Conservation (phyloP, 192 early-diverging fungal genomes). For the Backusella psychrophila region DNA sequence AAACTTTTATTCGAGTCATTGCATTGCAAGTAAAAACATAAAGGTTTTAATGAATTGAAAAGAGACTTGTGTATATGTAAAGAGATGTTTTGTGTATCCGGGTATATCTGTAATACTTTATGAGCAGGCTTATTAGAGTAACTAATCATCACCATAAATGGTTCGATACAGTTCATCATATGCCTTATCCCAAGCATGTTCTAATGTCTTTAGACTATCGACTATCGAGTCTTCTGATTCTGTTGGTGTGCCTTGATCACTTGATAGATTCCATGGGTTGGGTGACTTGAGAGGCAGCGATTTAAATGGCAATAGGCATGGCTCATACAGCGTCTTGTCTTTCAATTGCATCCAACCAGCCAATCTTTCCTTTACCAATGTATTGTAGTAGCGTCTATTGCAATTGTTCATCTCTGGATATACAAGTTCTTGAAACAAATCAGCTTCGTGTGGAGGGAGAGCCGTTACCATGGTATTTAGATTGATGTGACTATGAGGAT, state of each 20-base stretch:
- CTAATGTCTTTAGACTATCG: background rate
- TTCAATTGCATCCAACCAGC: background rate
- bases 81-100: too few species aligned
- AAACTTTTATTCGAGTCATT: too few species aligned
- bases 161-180: background rate
- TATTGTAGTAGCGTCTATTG: background rate
- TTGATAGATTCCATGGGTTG: background rate
- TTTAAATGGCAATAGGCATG: background rate
- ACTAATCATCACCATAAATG: background rate
- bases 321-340: background rate
- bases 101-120: too few species aligned
- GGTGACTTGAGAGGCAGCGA: background rate
- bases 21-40: too few species aligned
- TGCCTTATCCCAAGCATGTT: background rate
- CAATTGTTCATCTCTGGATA: background rate
- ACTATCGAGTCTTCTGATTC: background rate
- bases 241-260: background rate
- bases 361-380: background rate
- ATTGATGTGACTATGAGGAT: background rate
- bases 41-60: too few species aligned
- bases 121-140: too few species aligned
- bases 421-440: background rate
- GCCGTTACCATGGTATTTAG: background rate
- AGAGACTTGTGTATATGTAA: too few species aligned
- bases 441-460: background rate